These are phyloP conservation scores for Paracoccidioides brasiliensis DNA, from an alignment of 2,329 filamentous ascomycete species.

Conservation along the genomic window DNA sequence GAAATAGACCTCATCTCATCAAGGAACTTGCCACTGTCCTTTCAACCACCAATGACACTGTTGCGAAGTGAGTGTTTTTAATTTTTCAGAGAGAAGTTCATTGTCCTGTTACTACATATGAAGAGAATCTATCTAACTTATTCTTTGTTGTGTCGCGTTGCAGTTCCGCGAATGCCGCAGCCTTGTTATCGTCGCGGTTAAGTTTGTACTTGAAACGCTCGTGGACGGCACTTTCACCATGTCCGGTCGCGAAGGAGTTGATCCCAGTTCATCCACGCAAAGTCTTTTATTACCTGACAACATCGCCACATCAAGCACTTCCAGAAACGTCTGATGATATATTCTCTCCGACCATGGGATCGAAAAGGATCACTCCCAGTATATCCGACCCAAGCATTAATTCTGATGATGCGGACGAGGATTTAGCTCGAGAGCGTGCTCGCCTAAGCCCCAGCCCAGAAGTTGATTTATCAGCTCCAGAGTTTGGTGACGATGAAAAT, in stretches of 20 bases:
- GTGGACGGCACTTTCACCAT: conserved; percentile 65
- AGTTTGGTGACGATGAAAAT: conserved; percentile 59
- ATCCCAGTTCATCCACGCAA: conserved; percentile 85
- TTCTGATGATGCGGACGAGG: conserved; percentile 41
- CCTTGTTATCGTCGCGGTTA: conserved; percentile 86
- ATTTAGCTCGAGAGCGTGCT: conserved; percentile 41
- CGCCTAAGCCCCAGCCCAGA: conserved; percentile 84
- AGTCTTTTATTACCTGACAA: conserved; percentile 93
- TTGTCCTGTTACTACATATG: conserved; percentile 3
- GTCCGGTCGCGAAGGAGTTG: conserved; percentile 83
- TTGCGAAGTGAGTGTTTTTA: conserved; percentile 66
- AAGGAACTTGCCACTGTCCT: conserved; percentile 82
- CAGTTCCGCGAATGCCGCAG: conserved; percentile 90
- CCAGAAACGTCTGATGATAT: conserved; percentile 49
- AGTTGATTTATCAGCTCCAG: conserved; percentile 75
- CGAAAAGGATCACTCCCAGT: conserved; percentile 63
- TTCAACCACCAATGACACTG: conserved; percentile 60
- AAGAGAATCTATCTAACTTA: conserved; percentile 10
- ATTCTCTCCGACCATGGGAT: conserved; percentile 36
- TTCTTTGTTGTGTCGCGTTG: conserved; percentile 19
- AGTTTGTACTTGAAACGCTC: conserved; percentile 80
- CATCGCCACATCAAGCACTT: conserved; percentile 68
- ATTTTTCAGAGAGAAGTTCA: conserved; percentile 1
- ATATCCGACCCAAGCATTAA: conserved; percentile 54
- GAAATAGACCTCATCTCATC: conserved; percentile 84